Evolutionary conservation across 768 basidiomycete species (phyloP), one percentile per base, ranked within the genome.

Genomic region (Russula foetens): DNA sequence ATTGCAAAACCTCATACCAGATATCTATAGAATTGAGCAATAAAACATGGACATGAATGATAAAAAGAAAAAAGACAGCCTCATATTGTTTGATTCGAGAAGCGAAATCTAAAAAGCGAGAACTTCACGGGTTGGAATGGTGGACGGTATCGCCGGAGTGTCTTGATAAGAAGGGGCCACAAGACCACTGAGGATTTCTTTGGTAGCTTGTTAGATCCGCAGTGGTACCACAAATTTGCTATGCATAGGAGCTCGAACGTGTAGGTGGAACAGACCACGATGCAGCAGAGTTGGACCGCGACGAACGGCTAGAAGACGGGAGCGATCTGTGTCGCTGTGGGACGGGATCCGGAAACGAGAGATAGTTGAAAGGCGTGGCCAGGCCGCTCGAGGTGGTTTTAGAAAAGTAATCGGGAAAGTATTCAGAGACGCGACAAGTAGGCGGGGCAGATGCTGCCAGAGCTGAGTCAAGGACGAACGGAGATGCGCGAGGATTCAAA

Each of bases 401-500:
- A 2, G 52, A 51, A 45, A 64, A 64, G 29, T 66, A 66, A 48
- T 66, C 65, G 14, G 31, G 39, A 17, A 43, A 56, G 11, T 39
- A 11, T 24, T 45, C 56, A 17, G 53, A 46, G 46, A 59, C 33
- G 21, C n/a, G 17, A 58, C 59, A 65, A 33, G 63, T 65, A 5
- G 65, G 59, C 23, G 65, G 63, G 31, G 65, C 65, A 55, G 65
- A 66, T 46, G 45, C 24, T 0, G 59, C 23, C n/a, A 29, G 45
- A 35, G 47, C 21, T 17, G 31, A 28, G 24, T 52, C 53, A 3
- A 62, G 64, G 43, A 69, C 57, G 58, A 74, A 74, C 17, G 72
- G 71, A 23, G 72, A 58, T 29, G 73, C 73, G 46, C 62, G 63
- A 54, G 73, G 73, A 46, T 74, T 74, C 29, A 74, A 66, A n/a